Percentiles rank a stretch among this genome's conserved stretches.
These are phyloP conservation scores for Penicillium antarcticum DNA, from an alignment of 495 filamentous ascomycete species.

Conservation along the genomic window DNA sequence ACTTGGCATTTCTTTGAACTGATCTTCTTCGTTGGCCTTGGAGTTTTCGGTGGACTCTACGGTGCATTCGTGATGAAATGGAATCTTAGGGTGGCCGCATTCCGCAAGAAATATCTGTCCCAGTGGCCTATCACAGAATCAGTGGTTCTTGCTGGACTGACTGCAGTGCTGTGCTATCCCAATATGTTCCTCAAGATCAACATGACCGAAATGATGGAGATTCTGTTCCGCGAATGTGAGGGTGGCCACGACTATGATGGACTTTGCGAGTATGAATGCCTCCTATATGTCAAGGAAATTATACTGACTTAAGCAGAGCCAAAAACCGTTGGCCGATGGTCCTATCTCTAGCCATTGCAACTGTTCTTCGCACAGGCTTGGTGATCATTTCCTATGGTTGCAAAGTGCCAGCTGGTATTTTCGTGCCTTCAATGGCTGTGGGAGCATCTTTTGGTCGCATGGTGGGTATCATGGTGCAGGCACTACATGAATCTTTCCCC, in stretches of 20 bases:
- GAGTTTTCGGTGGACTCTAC: conserved; percentile 91
- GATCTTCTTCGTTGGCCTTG: conserved; percentile 86
- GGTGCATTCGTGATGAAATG: conserved; percentile 98
- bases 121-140: conserved; percentile 87
- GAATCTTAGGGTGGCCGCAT: conserved; percentile 88
- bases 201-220: conserved; percentile 99
- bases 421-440: conserved; percentile 96
- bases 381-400: conserved; percentile 98
- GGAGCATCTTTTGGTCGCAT: conserved; percentile 92
- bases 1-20: conserved; percentile 98
- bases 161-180: conserved; percentile 89
- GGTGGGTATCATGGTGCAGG: conserved; percentile 91
- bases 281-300: not conserved
- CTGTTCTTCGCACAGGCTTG: conserved; percentile 73
- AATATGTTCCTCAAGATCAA: conserved; percentile 96
- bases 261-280: conserved; percentile 69
- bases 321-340: conserved; percentile 76
- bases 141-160: conserved; percentile 74
- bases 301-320: conserved; percentile 35
- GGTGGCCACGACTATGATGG: conserved; percentile 88
- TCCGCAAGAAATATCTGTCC: conserved; percentile 89
- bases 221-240: conserved; percentile 92
- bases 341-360: conserved; percentile 74
- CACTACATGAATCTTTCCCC: conserved; percentile 79
- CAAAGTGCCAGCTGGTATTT: conserved; percentile 96